Evolutionary conservation across 805 yeast genomes (phyloP), one percentile per base, ranked within the genome.

Genomic region (Saturnispora ahearnii): DNA sequence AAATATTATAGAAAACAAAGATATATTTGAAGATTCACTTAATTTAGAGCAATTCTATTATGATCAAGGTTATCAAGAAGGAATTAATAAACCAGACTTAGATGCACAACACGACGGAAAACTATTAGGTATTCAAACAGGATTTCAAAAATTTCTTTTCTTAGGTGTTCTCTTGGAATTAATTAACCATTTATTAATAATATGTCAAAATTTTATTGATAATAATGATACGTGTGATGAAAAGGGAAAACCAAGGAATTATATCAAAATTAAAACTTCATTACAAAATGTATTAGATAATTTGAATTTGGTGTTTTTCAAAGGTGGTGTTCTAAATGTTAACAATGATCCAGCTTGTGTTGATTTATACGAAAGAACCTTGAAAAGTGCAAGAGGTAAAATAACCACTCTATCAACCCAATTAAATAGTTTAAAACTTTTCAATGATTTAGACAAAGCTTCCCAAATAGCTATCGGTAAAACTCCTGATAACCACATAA

Each of bases 51-150:
- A 77, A 37, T 70, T 75, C 59, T 79, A 66, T 63, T 89, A 87
- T 60, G 63, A 74, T 5, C 79, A 78, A 52, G 96, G 97, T 1
- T 84, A 66, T 60, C 58, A 66, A 45, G 93, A 87, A 53, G 98
- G 96, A 1, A 74, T 74, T 37, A 64, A 68, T 4, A 83, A 77
- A 46, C 84, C 88, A 0, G 67, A 79, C 1, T 64, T 62, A 44
- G 76, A 79, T 41, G 89, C 88, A 44, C 72, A 66, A 46, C 55
- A 71, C 2, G 96, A 89, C 61, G 97, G 96, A 1, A 84, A 82
- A 59, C 88, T 87, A 59, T 82, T 80, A 56, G 98, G 98, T 0
- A 73, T 81, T 41, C 93, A 84, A 60, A 81, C 85, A 0, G 88
- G 87, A 0, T 84, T 79, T 58, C 93, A 84, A 63, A 66, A 86